Percentiles rank a stretch among this genome's conserved stretches.
Evolutionary conservation across 352 stramenopile species (phyloP).

Genomic region (Saprolegnia diclina): DNA sequence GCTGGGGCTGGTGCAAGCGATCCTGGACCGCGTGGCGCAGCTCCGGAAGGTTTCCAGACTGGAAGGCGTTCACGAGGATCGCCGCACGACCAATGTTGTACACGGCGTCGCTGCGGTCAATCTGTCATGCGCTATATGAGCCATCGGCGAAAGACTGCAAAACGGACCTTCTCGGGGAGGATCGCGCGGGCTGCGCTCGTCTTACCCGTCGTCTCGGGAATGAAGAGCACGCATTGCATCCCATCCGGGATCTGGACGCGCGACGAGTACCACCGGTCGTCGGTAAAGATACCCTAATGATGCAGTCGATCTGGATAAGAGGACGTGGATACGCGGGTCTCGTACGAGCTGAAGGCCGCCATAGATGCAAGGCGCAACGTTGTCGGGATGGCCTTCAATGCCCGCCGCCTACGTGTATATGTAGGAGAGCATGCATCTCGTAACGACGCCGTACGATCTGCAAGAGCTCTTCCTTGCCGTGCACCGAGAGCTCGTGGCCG

Average conservation of each 20-base stretch:
- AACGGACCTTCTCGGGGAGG: slow-evolving; percentile 70
- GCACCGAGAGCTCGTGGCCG: slow-evolving; percentile 88
- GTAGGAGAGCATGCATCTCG: background rate
- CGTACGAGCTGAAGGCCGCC: slow-evolving; percentile 94
- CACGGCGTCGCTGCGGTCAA: slow-evolving; percentile 90
- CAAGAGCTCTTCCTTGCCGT: slow-evolving; percentile 91
- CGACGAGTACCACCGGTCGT: slow-evolving; percentile 96
- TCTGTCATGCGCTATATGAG: slow-evolving; percentile 4
- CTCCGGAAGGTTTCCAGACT: slow-evolving; percentile 95
- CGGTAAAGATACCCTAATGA: slow-evolving; percentile 73
- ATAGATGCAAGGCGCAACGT: slow-evolving; percentile 98
- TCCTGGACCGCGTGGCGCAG: slow-evolving; percentile 93
- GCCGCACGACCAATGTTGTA: slow-evolving; percentile 96
- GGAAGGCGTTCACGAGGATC: slow-evolving; percentile 96
- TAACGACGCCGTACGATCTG: slow-evolving; percentile 66
- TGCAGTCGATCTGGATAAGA: background rate
- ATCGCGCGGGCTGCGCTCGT: slow-evolving; percentile 91
- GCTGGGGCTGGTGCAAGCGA: slow-evolving; percentile 94
- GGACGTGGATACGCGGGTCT: background rate
- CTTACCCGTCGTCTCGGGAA: slow-evolving; percentile 96
- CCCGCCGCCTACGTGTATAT: slow-evolving; percentile 59
- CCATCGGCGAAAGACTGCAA: background rate
- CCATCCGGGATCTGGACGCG: slow-evolving; percentile 93
- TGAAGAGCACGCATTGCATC: slow-evolving; percentile 98
- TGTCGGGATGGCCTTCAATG: slow-evolving; percentile 99